Evolutionary conservation across 2,329 filamentous ascomycete genomes (phyloP).

Genomic region (Dactylellina parvicollis): DNA sequence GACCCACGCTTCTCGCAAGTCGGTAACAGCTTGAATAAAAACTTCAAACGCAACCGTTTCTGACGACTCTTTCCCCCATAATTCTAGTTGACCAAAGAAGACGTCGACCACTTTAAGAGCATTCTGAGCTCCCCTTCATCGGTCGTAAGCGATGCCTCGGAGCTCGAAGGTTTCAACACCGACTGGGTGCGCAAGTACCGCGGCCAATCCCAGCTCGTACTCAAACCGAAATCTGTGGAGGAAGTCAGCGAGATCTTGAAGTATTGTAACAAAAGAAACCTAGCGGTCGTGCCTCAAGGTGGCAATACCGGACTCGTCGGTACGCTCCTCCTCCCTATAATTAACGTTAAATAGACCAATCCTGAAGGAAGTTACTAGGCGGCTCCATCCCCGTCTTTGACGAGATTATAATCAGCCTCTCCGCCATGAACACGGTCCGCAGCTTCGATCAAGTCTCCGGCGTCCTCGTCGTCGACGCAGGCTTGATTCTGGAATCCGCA

Average conservation of each 20-base stretch:
- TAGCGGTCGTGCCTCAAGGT: constrained; percentile 95
- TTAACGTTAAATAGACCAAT: not conserved
- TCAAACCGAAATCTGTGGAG: constrained; percentile 84
- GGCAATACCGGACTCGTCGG: constrained; percentile 97
- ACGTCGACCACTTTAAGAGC: constrained; percentile 83
- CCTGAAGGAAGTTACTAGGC: constrained; percentile 13
- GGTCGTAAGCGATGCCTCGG: constrained; percentile 73
- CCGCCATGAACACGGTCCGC: constrained; percentile 88
- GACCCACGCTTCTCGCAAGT: constrained; percentile 75
- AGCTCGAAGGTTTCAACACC: constrained; percentile 91
- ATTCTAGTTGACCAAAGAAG: constrained; percentile 73
- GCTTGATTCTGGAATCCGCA: constrained; percentile 86
- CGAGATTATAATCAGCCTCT: constrained; percentile 92
- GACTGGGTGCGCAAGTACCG: constrained; percentile 99
- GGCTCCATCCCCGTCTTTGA: constrained; percentile 97
- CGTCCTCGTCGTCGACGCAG: constrained; percentile 87
- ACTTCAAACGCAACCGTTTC: not conserved
- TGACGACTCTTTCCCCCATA: not conserved
- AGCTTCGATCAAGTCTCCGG: constrained; percentile 94
- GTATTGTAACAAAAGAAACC: constrained; percentile 92
- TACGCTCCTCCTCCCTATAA: constrained; percentile 1
- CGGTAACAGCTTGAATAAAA: not conserved
- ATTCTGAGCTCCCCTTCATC: constrained; percentile 82
- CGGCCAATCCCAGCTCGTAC: constrained; percentile 84
- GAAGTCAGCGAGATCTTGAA: constrained; percentile 90